Evolutionary conservation across 768 basidiomycete genomes (phyloP).

Genomic region (Sporobolomyces pararoseus): DNA sequence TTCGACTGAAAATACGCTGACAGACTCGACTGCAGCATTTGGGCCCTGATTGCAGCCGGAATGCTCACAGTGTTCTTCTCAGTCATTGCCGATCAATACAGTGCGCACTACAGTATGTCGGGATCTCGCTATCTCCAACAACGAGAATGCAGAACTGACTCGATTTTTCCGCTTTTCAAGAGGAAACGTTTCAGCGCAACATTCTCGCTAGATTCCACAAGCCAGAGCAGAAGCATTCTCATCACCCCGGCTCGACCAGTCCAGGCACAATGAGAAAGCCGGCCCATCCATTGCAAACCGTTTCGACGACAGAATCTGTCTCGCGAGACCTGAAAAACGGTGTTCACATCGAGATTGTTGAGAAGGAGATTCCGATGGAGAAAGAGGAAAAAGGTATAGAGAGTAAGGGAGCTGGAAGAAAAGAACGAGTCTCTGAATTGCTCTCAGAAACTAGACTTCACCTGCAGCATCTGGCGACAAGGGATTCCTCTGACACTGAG

Average conservation of each 20-base stretch:
- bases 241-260: background rate
- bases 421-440: background rate
- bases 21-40: background rate
- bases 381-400: background rate
- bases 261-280: background rate
- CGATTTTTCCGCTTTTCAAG: background rate
- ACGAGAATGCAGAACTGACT: background rate
- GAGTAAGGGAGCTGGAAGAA: background rate
- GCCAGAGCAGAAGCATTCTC: background rate
- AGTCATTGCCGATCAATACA: background rate
- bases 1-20: background rate
- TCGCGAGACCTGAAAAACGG: background rate
- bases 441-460: background rate
- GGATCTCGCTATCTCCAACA: background rate
- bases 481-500: background rate
- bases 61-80: conserved; percentile 30
- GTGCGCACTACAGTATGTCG: background rate
- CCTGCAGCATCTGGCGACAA: conserved; percentile 6
- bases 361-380: background rate
- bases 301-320: background rate
- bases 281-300: background rate
- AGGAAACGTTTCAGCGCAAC: conserved; percentile 12
- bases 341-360: background rate
- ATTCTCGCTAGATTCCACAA: background rate
- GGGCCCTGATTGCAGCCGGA: conserved; percentile 20